Percentiles rank a stretch among this genome's conserved stretches.
phyloP scores from a whole-genome alignment of 345 rosid genomes.

The Lepidium aucheri region DNA sequence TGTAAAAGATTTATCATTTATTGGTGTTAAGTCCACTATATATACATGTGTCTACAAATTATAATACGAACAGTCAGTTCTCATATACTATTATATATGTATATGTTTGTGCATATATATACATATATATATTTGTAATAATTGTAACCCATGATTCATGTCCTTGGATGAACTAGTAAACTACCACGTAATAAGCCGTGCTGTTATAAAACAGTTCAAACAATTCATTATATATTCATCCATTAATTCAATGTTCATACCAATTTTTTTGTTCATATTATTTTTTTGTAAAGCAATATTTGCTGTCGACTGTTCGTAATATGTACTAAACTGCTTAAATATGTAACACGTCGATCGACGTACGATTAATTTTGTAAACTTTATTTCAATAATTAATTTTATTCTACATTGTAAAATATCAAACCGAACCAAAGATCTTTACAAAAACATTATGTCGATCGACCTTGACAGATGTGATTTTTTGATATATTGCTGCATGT shows the following conservation, averaged over 20 bases:
- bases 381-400: background rate
- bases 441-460: background rate
- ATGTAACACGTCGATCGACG: background rate
- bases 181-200: background rate
- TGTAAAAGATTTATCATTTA: background rate
- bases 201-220: background rate
- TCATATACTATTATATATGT: no score
- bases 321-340: background rate
- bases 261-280: no score
- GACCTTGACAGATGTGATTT: background rate
- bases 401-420: background rate
- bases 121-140: background rate
- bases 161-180: background rate
- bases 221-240: background rate
- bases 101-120: no score
- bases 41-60: background rate
- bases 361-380: background rate
- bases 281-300: background rate
- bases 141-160: background rate
- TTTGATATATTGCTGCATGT: background rate
- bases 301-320: background rate
- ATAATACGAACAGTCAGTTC: background rate
- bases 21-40: background rate
- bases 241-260: background rate
- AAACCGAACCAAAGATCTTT: background rate